Percentiles rank a stretch among this genome's conserved stretches.
These are phyloP conservation scores for Xylaria sp. DNA, from an alignment of 2,329 filamentous ascomycete species.

Conservation along the genomic window DNA sequence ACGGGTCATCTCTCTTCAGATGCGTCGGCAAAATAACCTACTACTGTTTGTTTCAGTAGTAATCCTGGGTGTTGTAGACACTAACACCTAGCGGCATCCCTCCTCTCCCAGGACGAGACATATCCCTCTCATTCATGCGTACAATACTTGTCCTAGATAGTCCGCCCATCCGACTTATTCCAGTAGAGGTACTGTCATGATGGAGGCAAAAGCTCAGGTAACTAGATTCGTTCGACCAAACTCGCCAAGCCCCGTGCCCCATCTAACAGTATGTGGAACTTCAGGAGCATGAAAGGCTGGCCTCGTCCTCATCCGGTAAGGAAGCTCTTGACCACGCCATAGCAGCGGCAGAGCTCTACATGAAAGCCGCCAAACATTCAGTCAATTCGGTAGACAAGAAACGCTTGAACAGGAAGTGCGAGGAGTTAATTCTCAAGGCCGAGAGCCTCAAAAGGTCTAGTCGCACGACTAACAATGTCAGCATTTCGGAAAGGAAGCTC, in stretches of 20 bases:
- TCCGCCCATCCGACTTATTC: no score
- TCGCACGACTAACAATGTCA: slow-evolving; percentile 30
- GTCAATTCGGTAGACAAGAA: slow-evolving; percentile 66
- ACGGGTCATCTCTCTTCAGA: slow-evolving; percentile 15
- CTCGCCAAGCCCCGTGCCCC: slow-evolving; percentile 4
- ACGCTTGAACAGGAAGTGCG: slow-evolving; percentile 71
- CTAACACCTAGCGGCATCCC: not conserved
- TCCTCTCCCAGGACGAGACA: not conserved
- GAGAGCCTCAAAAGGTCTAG: slow-evolving; percentile 71
- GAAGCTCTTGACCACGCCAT: slow-evolving; percentile 79
- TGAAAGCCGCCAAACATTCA: slow-evolving; percentile 73
- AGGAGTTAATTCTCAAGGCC: slow-evolving; percentile 71
- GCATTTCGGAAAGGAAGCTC: slow-evolving; percentile 34
- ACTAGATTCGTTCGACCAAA: slow-evolving; percentile 6
- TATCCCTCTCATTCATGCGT: not conserved
- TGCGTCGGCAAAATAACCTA: slow-evolving; percentile 2
- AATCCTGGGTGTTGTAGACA: not conserved
- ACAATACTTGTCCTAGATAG: no score
- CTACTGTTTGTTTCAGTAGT: slow-evolving; percentile 17
- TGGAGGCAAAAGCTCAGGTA: slow-evolving; percentile 57
- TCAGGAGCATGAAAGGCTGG: slow-evolving; percentile 57
- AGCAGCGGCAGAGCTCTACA: slow-evolving; percentile 78
- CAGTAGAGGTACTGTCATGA: slow-evolving; percentile 22
- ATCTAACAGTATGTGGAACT: slow-evolving; percentile 12
- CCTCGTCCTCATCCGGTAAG: slow-evolving; percentile 55